Base-by-base conservation (phyloP, 2,329 filamentous ascomycete species). In the Elsinoe batatas region DNA sequence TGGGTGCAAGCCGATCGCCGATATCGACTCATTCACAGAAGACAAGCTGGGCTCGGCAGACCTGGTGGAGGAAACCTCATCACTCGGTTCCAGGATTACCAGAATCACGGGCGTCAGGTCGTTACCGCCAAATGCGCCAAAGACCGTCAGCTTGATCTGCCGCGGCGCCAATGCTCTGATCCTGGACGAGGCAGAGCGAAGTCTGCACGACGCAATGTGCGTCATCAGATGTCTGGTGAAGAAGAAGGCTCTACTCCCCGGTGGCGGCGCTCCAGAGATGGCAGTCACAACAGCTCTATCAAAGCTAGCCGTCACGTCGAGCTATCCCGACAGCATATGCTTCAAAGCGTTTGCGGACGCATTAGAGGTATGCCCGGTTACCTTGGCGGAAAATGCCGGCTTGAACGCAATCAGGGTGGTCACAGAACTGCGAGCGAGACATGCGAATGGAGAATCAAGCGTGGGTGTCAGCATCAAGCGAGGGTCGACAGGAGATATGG, bases 341-440 rank as follows among this genome's bases (percentile, higher is more conserved):
- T 98, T 89, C 88, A 97, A 96, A 76, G 91, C 91, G 0, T 98
- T 98, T 68, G 93, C 94, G 1, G 91, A 98, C 61, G 93, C 93
- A 6, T 86, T 98, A 76, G 93, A 98, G 74, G 88, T 98, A 40
- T 88, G 98, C 55, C 93, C 94, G 12, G 96, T 91, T 33, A 98
- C 93, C 1, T 78, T 98, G 63, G 94, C 93, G 0, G 93, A 98
- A 76, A 98, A 98, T 65, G 93, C 93, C 0, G 93, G 93, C 50
- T 78, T 98, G 61, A 98, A 98, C 79, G 91, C 88, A 70, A 98
- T 98, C 79, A 95, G 94, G 76, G 93, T 98, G 26, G 93, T 98
- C 46, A 98, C 93, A 22, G 93, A 97, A 66, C 76, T 98, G 67
- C 82, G 93, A 68, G 90, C 95, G 74, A 83, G 91, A 66, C 93